Conservation (phyloP, 1,284 basidiomycete genomes). For the Sanghuangporus weigelae region DNA sequence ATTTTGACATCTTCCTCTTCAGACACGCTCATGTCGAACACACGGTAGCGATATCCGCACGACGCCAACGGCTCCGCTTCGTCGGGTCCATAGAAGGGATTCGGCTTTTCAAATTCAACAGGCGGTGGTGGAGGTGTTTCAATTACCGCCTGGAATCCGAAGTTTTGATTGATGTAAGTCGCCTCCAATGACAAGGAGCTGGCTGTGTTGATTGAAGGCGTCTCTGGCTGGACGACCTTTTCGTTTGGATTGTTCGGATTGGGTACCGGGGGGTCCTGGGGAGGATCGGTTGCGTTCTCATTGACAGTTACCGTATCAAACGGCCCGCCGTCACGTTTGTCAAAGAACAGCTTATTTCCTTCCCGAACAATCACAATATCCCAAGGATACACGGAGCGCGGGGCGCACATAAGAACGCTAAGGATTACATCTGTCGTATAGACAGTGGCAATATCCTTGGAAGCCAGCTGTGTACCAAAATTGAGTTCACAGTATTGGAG, state of each 20-base stretch:
- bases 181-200: conserved; percentile 94
- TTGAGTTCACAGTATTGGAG: conserved; percentile 13
- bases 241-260: conserved; percentile 73
- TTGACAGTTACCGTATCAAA: conserved; percentile 98
- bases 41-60: conserved; percentile 94
- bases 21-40: conserved; percentile 89
- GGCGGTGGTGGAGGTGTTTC: conserved; percentile 61
- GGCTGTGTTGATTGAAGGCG: conserved; percentile 85
- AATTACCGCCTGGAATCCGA: conserved; percentile 91
- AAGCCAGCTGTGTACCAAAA: conserved; percentile 52
- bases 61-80: conserved; percentile 94
- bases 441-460: conserved; percentile 76
- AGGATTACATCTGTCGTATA: conserved; percentile 97
- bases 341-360: conserved; percentile 92
- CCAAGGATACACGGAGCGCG: conserved; percentile 97
- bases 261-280: conserved; percentile 64
- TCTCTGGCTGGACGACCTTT: conserved; percentile 57
- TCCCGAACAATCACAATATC: conserved; percentile 95
- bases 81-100: conserved; percentile 94
- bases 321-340: conserved; percentile 97
- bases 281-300: conserved; percentile 96
- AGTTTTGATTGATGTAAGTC: conserved; percentile 99
- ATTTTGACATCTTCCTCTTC: conserved; percentile 91
- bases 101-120: conserved; percentile 76
- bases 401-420: conserved; percentile 93